phyloP scores from a whole-genome alignment of 139 green algal genomes.

The Chlorella sp. region DNA sequence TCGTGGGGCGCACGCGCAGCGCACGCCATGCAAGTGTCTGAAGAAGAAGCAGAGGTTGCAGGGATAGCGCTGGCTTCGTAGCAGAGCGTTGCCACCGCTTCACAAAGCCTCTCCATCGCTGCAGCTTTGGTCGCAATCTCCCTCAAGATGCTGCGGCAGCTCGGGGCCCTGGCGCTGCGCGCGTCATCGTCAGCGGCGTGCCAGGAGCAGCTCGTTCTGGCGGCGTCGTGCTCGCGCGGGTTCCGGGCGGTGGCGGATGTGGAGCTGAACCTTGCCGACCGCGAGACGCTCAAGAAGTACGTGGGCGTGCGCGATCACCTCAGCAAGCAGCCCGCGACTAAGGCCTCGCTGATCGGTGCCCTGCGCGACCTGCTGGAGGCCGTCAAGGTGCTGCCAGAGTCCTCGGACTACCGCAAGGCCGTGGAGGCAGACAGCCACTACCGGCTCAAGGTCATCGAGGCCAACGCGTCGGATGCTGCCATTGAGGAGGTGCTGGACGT shows the following conservation, averaged over 20 bases:
- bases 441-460: constrained; percentile 37
- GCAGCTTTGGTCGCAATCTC: too few relatives aligned
- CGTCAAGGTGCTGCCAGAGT: constrained; percentile 28
- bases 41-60: too few relatives aligned
- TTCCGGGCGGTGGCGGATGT: constrained; percentile 39
- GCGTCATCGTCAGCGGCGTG: background rate
- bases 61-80: too few relatives aligned
- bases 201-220: too few relatives aligned
- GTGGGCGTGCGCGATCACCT: constrained; percentile 40
- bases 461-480: constrained; percentile 39
- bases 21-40: too few relatives aligned
- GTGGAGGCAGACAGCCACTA: constrained; percentile 39
- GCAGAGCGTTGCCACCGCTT: too few relatives aligned
- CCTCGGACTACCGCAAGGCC: constrained; percentile 36
- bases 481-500: constrained; percentile 53
- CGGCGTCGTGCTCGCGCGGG: too few relatives aligned
- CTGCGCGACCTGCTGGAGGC: constrained; percentile 20
- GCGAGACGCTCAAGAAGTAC: constrained; percentile 41
- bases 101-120: too few relatives aligned
- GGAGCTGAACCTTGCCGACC: constrained; percentile 36
- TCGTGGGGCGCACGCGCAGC: too few relatives aligned
- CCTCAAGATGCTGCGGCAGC: too few relatives aligned
- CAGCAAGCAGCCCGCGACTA: constrained; percentile 26
- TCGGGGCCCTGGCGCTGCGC: background rate
- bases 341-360: constrained; percentile 24